Percentiles rank a stretch among this genome's conserved stretches.
These are phyloP conservation scores for Neonectria coccinea DNA, from an alignment of 2,329 filamentous ascomycete species.

Conservation along the genomic window DNA sequence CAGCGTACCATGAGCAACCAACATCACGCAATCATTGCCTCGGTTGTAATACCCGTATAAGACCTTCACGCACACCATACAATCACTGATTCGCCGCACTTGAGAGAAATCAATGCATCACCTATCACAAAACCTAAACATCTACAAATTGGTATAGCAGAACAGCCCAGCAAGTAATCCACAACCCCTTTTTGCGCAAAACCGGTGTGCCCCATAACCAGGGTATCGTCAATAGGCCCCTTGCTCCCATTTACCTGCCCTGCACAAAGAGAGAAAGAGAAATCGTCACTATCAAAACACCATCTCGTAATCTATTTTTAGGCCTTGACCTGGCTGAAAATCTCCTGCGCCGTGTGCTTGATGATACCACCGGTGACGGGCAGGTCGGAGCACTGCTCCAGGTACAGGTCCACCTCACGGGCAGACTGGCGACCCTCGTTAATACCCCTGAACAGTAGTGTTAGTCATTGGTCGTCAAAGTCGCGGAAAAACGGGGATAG, in stretches of 20 bases:
- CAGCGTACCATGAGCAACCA: too few relatives aligned
- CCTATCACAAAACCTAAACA: conserved; percentile 27
- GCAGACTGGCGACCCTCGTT: conserved; percentile 96
- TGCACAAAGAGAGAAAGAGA: conserved; percentile 18
- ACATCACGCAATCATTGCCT: too few relatives aligned
- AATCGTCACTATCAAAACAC: conserved; percentile 18
- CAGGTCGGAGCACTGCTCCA: conserved; percentile 82
- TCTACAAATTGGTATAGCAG: conserved; percentile 42
- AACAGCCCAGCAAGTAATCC: conserved; percentile 26
- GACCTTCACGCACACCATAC: neutral
- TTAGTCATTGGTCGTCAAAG: conserved; percentile 9
- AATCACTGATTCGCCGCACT: neutral
- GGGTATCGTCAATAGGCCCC: conserved; percentile 32
- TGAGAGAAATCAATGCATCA: conserved; percentile 8
- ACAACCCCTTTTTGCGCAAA: conserved; percentile 26
- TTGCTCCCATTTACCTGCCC: conserved; percentile 36
- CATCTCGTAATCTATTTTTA: conserved; percentile 25
- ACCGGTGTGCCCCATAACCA: conserved; percentile 26
- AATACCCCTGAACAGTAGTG: conserved; percentile 75
- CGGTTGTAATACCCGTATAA: too few relatives aligned
- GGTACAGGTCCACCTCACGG: conserved; percentile 89
- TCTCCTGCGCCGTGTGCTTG: conserved; percentile 81
- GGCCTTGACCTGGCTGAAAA: conserved; percentile 58
- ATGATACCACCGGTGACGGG: conserved; percentile 95
- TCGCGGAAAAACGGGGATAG: neutral